Percentiles rank a stretch among this genome's conserved stretches.
Conservation (phyloP, 129 eudicot genomes). For the Chrysanthemum makinoi region DNA sequence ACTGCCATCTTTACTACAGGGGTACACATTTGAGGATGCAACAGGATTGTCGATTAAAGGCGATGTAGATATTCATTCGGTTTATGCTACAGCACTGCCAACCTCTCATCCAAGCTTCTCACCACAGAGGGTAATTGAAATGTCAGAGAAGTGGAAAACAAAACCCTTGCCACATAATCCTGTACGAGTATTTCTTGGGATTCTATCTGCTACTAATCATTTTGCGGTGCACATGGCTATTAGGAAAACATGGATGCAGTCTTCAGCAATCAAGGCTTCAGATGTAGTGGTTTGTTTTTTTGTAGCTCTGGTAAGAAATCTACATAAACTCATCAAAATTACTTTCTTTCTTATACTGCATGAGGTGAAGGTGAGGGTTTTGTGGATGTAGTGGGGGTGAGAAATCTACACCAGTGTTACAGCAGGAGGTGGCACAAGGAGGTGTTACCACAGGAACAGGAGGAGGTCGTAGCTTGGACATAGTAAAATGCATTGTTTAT, state of each 20-base stretch:
- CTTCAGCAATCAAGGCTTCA: slow-evolving; percentile 64
- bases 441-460: slow-evolving; percentile 29
- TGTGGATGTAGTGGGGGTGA: too few relatives aligned
- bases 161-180: slow-evolving; percentile 48
- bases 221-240: slow-evolving; percentile 98
- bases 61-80: slow-evolving; percentile 82
- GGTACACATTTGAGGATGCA: slow-evolving; percentile 92
- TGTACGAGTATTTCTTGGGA: slow-evolving; percentile 71
- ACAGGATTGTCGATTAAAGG: slow-evolving; percentile 94
- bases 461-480: slow-evolving; percentile 42
- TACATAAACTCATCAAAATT: not conserved
- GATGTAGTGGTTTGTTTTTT: slow-evolving; percentile 88
- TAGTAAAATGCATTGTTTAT: slow-evolving; percentile 76
- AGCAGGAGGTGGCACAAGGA: slow-evolving; percentile 22
- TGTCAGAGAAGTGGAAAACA: slow-evolving; percentile 80
- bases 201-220: slow-evolving; percentile 95
- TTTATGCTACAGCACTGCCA: slow-evolving; percentile 85
- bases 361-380: too few relatives aligned
- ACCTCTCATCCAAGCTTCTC: slow-evolving; percentile 92
- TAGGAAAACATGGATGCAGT: slow-evolving; percentile 97
- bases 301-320: slow-evolving; percentile 82
- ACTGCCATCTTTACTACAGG: slow-evolving; percentile 40
- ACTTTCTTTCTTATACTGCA: not conserved
- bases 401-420: slow-evolving; percentile 27
- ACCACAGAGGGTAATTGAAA: slow-evolving; percentile 78